Evolutionary conservation across 1,139 yeast species (phyloP), one percentile per base, ranked within the genome.

Genomic region (Magnusiomyces magnusii): DNA sequence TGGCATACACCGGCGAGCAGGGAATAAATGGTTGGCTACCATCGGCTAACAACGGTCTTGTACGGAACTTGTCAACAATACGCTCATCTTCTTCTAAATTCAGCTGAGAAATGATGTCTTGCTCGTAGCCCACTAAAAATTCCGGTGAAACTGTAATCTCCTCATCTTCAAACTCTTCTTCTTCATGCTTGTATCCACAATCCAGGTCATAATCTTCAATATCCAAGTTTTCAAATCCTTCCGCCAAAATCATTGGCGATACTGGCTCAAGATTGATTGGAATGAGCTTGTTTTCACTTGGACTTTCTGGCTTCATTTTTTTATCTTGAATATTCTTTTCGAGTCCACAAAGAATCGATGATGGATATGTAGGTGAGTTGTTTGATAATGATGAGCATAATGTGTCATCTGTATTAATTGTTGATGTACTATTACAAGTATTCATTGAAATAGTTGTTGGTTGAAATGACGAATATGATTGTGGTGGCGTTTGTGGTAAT

Each of bases 11-110:
- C 1, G 70, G 69, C 2, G 59, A 57, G 51, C 64, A 61, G 28
- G 68, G 68, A 28, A 68, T 63, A 51, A 64, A 68, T 9, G 70
- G 70, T 44, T 60, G 59, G n/a, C 65, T 67, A 24, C 68, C 68
- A 58, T 68, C 70, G 1, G 66, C 67, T 31, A 68, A 59, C 23
- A 67, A 57, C 0, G 70, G 69, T 15, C 68, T 62, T 34, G 64
- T 65, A 31, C 66, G 62, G 58, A 67, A 68, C 57, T 60, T 58
- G 61, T 68, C 71, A 28, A 61, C 62, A 31, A 68, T 62, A 21
- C 55, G 51, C 15, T 63, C 59, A 54, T 65, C 64, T 36, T 59
- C 60, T 31, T 66, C 68, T 10, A 66, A 64, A 23, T 58, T 52
- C 17, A 66, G 58, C 42, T 64, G 64, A 27, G 59, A 62, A 19